Evolutionary conservation across 495 filamentous ascomycete genomes (phyloP).

Genomic region (Lasiosphaeria hispida): DNA sequence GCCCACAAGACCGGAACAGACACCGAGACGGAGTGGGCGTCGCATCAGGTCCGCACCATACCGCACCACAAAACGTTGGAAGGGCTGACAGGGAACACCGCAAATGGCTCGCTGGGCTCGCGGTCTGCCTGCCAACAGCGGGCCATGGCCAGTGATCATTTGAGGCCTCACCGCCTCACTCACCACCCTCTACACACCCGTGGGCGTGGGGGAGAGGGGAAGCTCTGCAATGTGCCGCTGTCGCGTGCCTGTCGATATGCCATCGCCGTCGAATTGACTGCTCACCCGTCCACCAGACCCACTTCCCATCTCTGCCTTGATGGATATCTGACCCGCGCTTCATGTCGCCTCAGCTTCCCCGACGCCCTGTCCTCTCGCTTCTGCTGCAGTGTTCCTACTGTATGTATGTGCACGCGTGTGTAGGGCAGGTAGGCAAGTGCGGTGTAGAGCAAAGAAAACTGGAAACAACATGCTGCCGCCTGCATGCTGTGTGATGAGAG

Average conservation of each 20-base stretch:
- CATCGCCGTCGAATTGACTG: neutral
- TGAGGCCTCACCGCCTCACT: slow-evolving; percentile 5
- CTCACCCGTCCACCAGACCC: neutral
- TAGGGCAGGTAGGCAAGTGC: neutral
- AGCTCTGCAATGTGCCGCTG: slow-evolving; percentile 2
- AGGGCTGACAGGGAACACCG: no score
- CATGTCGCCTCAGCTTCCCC: neutral
- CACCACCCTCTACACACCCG: neutral
- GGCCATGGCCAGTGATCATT: neutral
- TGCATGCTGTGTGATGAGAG: neutral
- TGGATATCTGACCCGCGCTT: no score
- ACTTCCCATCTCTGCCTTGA: neutral
- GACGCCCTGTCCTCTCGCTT: neutral
- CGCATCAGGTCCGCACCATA: no score
- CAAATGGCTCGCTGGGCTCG: neutral
- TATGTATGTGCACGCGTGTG: neutral
- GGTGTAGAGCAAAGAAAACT: neutral
- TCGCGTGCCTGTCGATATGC: neutral
- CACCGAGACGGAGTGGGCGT: neutral
- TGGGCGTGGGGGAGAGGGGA: neutral
- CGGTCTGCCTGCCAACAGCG: neutral
- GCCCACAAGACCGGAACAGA: neutral
- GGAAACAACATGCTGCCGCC: neutral
- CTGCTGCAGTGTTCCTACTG: neutral
- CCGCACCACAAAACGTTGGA: no score